A percentile compares a stretch with the other conserved stretches of the same genome.
These are phyloP conservation scores for Corymbia maculata DNA, from an alignment of 345 rosid genomes.

Conservation along the genomic window DNA sequence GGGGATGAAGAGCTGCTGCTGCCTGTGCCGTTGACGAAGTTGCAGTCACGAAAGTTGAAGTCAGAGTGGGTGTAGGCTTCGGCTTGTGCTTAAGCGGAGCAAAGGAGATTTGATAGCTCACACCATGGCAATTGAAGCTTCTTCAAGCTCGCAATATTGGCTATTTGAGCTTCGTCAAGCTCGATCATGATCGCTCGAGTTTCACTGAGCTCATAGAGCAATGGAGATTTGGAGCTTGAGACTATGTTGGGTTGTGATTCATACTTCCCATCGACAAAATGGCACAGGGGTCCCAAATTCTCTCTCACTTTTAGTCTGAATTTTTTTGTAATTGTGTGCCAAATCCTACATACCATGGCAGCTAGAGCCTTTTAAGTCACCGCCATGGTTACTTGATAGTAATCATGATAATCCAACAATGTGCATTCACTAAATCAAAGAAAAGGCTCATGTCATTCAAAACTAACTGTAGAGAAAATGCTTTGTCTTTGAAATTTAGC, in stretches of 20 bases:
- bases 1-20: no score
- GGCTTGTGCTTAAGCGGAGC: no score
- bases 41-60: no score
- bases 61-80: no score
- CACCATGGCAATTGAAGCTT: no score
- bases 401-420: not conserved
- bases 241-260: accelerated
- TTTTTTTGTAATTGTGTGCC: not conserved
- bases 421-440: not conserved
- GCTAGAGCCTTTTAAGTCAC: not conserved
- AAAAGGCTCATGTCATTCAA: not conserved
- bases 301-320: not conserved
- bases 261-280: accelerated
- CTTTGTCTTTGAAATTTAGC: not conserved
- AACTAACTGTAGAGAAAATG: not conserved
- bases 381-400: not conserved
- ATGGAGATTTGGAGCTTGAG: not conserved
- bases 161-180: no score
- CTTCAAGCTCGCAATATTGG: no score
- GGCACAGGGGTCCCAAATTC: not conserved
- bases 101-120: no score
- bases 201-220: not conserved
- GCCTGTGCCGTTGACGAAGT: no score
- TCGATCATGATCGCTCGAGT: not conserved
- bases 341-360: not conserved